Evolutionary conservation across 2,329 filamentous ascomycete species (phyloP).

Genomic region (Beauveria rudraprayagi): DNA sequence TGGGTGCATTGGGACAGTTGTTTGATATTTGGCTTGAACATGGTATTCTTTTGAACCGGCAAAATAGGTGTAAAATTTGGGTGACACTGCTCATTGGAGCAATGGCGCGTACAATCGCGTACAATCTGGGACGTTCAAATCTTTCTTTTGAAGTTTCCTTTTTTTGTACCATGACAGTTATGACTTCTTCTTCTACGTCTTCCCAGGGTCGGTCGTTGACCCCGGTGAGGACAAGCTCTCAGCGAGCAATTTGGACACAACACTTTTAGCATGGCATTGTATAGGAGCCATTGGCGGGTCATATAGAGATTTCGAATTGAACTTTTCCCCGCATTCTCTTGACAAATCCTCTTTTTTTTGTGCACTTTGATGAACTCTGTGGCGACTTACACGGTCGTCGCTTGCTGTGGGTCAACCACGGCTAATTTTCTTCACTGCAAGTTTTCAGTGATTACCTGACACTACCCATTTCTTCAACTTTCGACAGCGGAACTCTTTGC

Average conservation of each 20-base stretch:
- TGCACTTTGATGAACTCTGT: background rate
- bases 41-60: background rate
- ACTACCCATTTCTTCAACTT: background rate
- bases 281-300: slow-evolving; percentile 3
- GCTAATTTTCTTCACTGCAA: background rate
- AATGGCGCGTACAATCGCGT: background rate
- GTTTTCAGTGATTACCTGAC: background rate
- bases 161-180: slow-evolving; percentile 7
- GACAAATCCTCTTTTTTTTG: background rate
- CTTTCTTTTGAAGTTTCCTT: background rate
- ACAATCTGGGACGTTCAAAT: background rate
- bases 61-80: background rate
- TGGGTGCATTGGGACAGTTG: background rate
- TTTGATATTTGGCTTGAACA: background rate
- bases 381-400: slow-evolving; percentile 17
- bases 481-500: background rate
- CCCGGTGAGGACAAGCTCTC: background rate
- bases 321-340: background rate
- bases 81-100: background rate
- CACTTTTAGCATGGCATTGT: slow-evolving; percentile 5
- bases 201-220: background rate
- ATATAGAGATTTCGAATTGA: slow-evolving; percentile 3
- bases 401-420: slow-evolving; percentile 12
- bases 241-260: slow-evolving; percentile 9
- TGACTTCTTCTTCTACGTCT: slow-evolving; percentile 8